Percentiles rank a stretch among this genome's conserved stretches.
These are phyloP conservation scores for Ganoderma lucidum DNA, from an alignment of 1,284 basidiomycete genomes.

Conservation along the genomic window DNA sequence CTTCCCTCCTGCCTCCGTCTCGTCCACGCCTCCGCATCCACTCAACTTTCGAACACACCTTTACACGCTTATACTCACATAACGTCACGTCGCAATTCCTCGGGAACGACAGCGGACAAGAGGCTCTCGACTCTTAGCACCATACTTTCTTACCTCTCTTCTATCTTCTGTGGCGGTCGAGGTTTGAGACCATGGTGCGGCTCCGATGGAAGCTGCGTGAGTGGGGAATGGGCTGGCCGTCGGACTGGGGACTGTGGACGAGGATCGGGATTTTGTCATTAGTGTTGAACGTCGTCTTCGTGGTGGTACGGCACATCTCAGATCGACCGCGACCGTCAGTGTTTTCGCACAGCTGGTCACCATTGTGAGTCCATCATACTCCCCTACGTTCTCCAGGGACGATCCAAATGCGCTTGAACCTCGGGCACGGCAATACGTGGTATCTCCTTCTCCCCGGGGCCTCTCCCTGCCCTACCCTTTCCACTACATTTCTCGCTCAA, in stretches of 20 bases:
- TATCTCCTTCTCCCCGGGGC: not conserved
- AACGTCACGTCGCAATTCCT: not conserved
- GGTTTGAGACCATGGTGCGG: slow-evolving; percentile 1
- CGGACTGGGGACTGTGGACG: slow-evolving; percentile 18
- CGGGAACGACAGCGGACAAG: not conserved
- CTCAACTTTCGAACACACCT: not conserved
- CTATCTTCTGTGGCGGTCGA: not conserved
- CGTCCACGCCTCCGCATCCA: not conserved
- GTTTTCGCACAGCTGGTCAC: slow-evolving; percentile 16
- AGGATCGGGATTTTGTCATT: slow-evolving; percentile 19
- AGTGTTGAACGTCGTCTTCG: slow-evolving; percentile 23
- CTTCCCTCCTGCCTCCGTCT: not conserved
- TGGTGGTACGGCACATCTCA: not conserved
- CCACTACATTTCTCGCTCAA: not conserved
- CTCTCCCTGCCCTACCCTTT: not conserved
- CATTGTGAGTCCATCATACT: slow-evolving; percentile 26
- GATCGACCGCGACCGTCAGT: slow-evolving; percentile 3
- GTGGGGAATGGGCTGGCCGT: slow-evolving; percentile 9
- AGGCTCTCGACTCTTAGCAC: not conserved
- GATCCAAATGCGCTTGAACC: not conserved
- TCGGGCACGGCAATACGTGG: not conserved
- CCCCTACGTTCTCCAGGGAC: no score
- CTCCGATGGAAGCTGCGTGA: slow-evolving; percentile 1
- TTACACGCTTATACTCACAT: not conserved
- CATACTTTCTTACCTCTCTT: not conserved